A percentile compares a stretch with the other conserved stretches of the same genome.
These are phyloP conservation scores for Monosporascus ibericus DNA, from an alignment of 2,329 filamentous ascomycete species.

Conservation along the genomic window DNA sequence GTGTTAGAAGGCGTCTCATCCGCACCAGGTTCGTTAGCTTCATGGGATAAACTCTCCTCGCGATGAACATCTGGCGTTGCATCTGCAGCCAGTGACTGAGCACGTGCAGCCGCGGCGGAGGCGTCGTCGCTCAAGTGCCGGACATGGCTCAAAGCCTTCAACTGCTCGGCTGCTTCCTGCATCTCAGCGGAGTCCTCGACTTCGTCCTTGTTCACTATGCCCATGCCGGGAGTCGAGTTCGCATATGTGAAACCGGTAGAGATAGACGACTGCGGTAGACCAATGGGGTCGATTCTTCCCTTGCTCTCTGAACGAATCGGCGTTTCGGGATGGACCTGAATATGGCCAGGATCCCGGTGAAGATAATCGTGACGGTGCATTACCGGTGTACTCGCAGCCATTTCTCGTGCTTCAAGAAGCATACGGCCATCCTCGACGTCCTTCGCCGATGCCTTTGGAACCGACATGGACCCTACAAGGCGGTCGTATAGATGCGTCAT, in stretches of 20 bases:
- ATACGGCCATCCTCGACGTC: slow-evolving; percentile 53
- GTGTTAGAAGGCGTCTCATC: slow-evolving; percentile 32
- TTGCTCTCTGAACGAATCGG: slow-evolving; percentile 21
- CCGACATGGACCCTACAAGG: slow-evolving; percentile 43
- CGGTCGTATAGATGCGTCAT: slow-evolving; percentile 59
- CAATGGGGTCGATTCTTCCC: slow-evolving; percentile 18
- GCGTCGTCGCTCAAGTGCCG: slow-evolving; percentile 47
- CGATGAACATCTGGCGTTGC: slow-evolving; percentile 26
- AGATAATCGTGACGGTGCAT: slow-evolving; percentile 19
- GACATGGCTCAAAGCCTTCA: slow-evolving; percentile 60
- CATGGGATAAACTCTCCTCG: slow-evolving; percentile 37
- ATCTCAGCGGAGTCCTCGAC: slow-evolving; percentile 62
- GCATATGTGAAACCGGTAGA: slow-evolving; percentile 15
- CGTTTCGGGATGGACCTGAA: slow-evolving; percentile 22
- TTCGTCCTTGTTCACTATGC: slow-evolving; percentile 36
- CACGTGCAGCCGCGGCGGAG: slow-evolving; percentile 10
- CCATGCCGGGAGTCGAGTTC: slow-evolving; percentile 20
- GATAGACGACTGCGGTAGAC: slow-evolving; percentile 17
- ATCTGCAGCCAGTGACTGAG: slow-evolving; percentile 15
- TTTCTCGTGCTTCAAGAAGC: slow-evolving; percentile 46
- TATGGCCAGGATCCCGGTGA: slow-evolving; percentile 10
- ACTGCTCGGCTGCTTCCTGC: slow-evolving; percentile 61
- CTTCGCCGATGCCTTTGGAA: slow-evolving; percentile 40
- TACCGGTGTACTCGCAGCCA: slow-evolving; percentile 32
- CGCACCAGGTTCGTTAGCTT: slow-evolving; percentile 31